Base-by-base conservation (phyloP, 2,329 filamentous ascomycete genomes). In the Fusarium azukiicola region DNA sequence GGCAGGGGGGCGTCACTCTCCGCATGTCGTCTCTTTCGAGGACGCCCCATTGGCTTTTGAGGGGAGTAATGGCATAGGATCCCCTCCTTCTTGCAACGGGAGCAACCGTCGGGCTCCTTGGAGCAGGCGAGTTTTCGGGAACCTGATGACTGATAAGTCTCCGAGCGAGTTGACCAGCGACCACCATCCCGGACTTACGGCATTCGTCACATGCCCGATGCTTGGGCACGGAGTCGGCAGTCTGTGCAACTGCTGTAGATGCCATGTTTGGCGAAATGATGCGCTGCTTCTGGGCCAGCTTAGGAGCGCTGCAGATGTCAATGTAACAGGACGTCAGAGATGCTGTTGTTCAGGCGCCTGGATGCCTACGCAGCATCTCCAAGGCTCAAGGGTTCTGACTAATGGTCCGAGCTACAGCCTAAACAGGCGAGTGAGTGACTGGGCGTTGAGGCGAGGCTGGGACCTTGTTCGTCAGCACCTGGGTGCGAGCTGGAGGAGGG, bases 181-280 rank as follows among this genome's bases (percentile, higher is more conserved):
- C 27, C 50, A 67, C 27, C 67, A 47, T 69, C 63, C 52, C 56
- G 56, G 49, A 90, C 92, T 86, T 90, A 95, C 94, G 90, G 86
- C 94, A 95, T 85, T 94, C 93, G 85, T 95, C 94, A 85, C 94
- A 95, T 75, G 93, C 93, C 64, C 93, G 90, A 77, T 92, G 92
- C 82, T 93, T 94, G 75, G 87, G 83, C 74, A 85, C 79, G 67
- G 77, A 80, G 56, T 75, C 73, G 47, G 50, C 42, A 17, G 47
- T 63, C 54, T 67, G 56, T n/a, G 72, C 68, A 72, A 69, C 54
- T 46, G 63, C 32, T 27, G 78, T 77, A 61, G 80, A 71, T 46
- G 79, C 69, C 85, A 85, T 84, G 23, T 70, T 75, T 52, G 38
- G 23, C n/a, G 14, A 32, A 13, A 32, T 14, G n/a, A 11, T 16